Percentiles rank a stretch among this genome's conserved stretches.
phyloP scores from a whole-genome alignment of 2,329 filamentous ascomycete species.

The Cladophialophora psammophila region DNA sequence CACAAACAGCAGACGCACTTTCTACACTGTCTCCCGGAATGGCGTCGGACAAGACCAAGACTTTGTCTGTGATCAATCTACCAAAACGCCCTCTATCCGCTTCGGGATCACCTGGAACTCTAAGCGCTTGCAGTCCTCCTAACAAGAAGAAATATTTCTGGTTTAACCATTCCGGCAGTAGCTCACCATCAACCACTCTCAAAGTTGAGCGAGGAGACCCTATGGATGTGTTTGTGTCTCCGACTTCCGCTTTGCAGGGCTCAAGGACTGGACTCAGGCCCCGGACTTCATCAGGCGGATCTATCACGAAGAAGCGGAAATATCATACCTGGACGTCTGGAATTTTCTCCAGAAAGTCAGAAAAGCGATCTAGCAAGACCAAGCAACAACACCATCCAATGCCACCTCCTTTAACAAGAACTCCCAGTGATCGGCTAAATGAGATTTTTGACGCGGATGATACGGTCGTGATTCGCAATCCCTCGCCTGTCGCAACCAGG shows the following conservation, averaged over 20 bases:
- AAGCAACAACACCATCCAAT: conserved; percentile 51
- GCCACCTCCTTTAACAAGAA: conserved; percentile 54
- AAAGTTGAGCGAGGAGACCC: conserved; percentile 40
- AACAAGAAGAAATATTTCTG: conserved; percentile 43
- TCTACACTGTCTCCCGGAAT: conserved; percentile 35
- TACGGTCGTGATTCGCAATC: conserved; percentile 56
- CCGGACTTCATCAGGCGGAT: conserved; percentile 45
- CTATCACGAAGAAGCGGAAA: conserved; percentile 70
- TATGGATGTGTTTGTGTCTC: conserved; percentile 27
- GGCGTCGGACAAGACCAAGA: conserved; percentile 43
- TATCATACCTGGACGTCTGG: conserved; percentile 70
- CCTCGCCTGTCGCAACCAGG: conserved; percentile 40
- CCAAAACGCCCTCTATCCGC: conserved; percentile 53
- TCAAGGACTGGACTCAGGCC: conserved; percentile 37
- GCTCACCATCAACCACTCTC: conserved; percentile 45
- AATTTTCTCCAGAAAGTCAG: conserved; percentile 59
- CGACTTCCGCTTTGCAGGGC: conserved; percentile 7
- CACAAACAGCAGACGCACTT: conserved; percentile 53
- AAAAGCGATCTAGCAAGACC: conserved; percentile 53
- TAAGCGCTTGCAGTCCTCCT: conserved; percentile 38
- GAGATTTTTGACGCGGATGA: conserved; percentile 60
- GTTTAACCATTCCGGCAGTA: conserved; percentile 43
- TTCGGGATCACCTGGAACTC: conserved; percentile 43
- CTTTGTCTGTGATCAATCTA: conserved; percentile 33
- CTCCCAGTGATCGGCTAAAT: conserved; percentile 49